Percentiles rank a stretch among this genome's conserved stretches.
These are phyloP conservation scores for Collybiopsis luxurians DNA, from an alignment of 768 basidiomycete genomes.

Conservation along the genomic window DNA sequence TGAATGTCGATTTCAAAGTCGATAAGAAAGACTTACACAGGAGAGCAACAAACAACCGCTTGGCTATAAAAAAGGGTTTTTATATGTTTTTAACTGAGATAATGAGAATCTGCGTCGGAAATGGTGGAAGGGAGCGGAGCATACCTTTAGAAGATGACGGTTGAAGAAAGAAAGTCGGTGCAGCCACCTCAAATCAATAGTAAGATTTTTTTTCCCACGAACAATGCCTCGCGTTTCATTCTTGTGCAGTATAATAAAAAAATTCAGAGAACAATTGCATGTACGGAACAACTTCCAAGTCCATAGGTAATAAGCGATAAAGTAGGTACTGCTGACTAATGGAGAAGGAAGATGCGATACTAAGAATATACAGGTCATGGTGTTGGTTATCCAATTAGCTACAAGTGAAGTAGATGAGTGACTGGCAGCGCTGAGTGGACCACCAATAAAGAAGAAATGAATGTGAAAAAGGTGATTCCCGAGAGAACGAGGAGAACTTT, in stretches of 20 bases:
- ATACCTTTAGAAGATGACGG: conserved; percentile 73
- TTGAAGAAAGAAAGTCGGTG: conserved; percentile 40
- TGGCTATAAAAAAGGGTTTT: conserved; percentile 62
- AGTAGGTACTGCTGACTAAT: not conserved
- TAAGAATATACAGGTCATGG: no score
- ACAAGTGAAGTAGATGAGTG: not conserved
- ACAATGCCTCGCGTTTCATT: no score
- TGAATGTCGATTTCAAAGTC: conserved; percentile 13
- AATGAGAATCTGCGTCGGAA: conserved; percentile 13
- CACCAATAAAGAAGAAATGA: not conserved
- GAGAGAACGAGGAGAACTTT: no score
- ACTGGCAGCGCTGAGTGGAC: not conserved
- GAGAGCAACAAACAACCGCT: conserved; percentile 77
- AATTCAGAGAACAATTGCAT: no score
- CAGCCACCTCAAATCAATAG: not conserved
- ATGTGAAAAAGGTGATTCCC: no score
- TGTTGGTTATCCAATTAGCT: not conserved
- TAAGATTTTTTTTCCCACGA: not conserved
- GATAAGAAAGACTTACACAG: conserved; percentile 47
- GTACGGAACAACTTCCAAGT: not conserved
- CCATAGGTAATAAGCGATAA: not conserved
- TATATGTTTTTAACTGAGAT: conserved; percentile 60
- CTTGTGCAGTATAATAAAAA: no score
- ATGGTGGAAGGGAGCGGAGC: conserved; percentile 22
- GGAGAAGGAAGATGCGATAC: not conserved